Percentiles rank a stretch among this genome's conserved stretches.
phyloP scores from a whole-genome alignment of 495 filamentous ascomycete genomes.

The Sporormia fimetaria region DNA sequence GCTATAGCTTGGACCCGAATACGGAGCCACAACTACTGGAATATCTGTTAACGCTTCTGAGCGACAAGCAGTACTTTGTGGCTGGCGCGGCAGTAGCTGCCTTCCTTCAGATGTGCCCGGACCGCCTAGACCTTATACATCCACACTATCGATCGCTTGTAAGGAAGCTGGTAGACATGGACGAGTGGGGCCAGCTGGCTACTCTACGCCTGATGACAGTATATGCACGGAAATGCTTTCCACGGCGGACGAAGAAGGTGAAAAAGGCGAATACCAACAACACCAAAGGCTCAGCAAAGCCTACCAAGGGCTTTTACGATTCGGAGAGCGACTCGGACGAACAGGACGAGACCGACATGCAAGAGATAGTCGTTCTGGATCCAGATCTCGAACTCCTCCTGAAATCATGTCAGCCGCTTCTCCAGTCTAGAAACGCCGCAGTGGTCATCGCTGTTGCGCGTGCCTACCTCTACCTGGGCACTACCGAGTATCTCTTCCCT shows the following conservation, averaged over 20 bases:
- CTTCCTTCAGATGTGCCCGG: conserved; percentile 78
- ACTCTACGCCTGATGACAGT: conserved; percentile 67
- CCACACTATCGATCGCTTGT: conserved; percentile 74
- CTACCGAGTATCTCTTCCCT: conserved; percentile 53
- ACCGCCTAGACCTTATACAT: conserved; percentile 77
- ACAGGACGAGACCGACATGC: conserved; percentile 28
- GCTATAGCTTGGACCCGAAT: conserved; percentile 81
- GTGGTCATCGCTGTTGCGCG: conserved; percentile 81
- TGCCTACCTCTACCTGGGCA: conserved; percentile 73
- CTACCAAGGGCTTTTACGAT: conserved; percentile 65
- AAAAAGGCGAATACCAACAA: conserved; percentile 34
- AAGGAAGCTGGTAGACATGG: conserved; percentile 93
- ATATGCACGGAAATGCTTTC: conserved; percentile 85
- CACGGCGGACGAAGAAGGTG: conserved; percentile 47
- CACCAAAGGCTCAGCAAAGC: conserved; percentile 4
- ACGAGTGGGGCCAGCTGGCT: conserved; percentile 91
- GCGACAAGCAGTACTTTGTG: conserved; percentile 89
- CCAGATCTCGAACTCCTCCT: conserved; percentile 76
- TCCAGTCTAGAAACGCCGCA: conserved; percentile 85
- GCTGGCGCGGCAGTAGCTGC: conserved; percentile 84
- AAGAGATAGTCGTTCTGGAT: conserved; percentile 51
- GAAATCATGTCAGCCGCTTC: conserved; percentile 64
- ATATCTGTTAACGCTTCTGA: conserved; percentile 62
- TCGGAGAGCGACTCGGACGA: conserved; percentile 26
- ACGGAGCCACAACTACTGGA: conserved; percentile 76